These are phyloP conservation scores for Anastatica hierochuntica DNA, from an alignment of 345 rosid species.

Conservation along the genomic window DNA sequence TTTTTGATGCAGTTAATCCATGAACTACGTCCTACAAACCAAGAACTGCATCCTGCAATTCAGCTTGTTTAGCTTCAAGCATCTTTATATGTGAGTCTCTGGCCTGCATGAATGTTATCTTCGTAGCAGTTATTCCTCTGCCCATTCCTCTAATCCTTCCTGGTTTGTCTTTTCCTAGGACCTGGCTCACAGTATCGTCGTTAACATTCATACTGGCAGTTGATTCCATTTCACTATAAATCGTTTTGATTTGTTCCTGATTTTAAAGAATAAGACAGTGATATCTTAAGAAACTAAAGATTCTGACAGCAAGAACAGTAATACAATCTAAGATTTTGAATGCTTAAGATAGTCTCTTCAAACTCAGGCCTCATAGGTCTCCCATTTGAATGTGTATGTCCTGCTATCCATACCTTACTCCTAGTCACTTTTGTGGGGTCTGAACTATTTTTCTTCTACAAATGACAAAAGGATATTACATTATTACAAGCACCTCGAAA, in stretches of 20 bases:
- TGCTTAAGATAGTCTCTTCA: background rate
- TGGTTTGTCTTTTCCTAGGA: background rate
- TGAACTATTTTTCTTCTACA: background rate
- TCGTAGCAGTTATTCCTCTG: background rate
- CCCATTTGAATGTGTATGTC: background rate
- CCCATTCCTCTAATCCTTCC: background rate
- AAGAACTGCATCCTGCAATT: background rate
- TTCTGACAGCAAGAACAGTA: no score
- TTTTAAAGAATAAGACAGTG: background rate
- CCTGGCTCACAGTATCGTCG: background rate
- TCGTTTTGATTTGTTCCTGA: background rate
- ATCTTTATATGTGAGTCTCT: background rate
- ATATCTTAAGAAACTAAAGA: background rate
- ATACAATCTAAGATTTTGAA: background rate
- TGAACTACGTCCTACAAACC: background rate
- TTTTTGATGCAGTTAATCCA: no score
- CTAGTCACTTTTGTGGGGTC: background rate
- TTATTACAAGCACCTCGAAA: background rate
- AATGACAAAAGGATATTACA: background rate
- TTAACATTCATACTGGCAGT: background rate
- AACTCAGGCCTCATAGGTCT: background rate
- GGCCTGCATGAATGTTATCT: background rate
- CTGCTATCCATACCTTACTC: background rate
- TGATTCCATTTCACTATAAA: background rate
- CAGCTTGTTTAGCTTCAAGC: background rate